These are phyloP conservation scores for Pestalotiopsis sp. DNA, from an alignment of 2,329 filamentous ascomycete species.

Conservation along the genomic window DNA sequence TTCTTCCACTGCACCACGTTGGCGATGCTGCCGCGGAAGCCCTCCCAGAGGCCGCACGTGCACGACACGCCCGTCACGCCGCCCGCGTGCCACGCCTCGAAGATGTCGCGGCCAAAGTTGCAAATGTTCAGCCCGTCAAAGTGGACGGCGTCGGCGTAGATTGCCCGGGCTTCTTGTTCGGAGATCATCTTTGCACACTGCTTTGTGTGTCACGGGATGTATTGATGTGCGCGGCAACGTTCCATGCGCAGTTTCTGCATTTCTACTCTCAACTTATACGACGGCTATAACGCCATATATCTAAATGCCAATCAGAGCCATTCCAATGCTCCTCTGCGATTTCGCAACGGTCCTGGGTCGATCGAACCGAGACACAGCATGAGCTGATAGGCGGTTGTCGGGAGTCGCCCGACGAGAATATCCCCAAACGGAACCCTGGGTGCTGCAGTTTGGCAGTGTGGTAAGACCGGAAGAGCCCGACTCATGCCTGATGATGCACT, in stretches of 20 bases:
- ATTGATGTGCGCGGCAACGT: not conserved
- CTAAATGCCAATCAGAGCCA: not conserved
- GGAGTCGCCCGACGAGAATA: not conserved
- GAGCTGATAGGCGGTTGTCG: not conserved
- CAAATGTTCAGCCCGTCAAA: slow-evolving; percentile 43
- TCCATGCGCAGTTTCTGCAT: not conserved
- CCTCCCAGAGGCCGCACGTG: slow-evolving; percentile 41
- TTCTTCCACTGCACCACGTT: slow-evolving; percentile 43
- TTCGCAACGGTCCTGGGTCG: not conserved
- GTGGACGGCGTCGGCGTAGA: slow-evolving; percentile 37
- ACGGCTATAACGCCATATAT: not conserved
- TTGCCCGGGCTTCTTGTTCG: slow-evolving; percentile 35
- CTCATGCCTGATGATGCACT: not conserved
- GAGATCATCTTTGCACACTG: slow-evolving; percentile 30
- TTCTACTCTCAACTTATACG: not conserved
- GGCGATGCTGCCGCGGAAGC: slow-evolving; percentile 36
- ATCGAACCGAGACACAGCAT: not conserved
- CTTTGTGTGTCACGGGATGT: not conserved
- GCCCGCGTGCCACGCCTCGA: slow-evolving; percentile 38
- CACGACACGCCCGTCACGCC: slow-evolving; percentile 42
- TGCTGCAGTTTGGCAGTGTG: not conserved
- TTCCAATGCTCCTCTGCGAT: not conserved
- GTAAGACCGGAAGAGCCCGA: not conserved
- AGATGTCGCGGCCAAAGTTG: slow-evolving; percentile 40
- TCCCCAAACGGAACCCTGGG: not conserved